phyloP scores from a whole-genome alignment of 768 basidiomycete genomes.

The Rhodosporidiobolus odoratus region DNA sequence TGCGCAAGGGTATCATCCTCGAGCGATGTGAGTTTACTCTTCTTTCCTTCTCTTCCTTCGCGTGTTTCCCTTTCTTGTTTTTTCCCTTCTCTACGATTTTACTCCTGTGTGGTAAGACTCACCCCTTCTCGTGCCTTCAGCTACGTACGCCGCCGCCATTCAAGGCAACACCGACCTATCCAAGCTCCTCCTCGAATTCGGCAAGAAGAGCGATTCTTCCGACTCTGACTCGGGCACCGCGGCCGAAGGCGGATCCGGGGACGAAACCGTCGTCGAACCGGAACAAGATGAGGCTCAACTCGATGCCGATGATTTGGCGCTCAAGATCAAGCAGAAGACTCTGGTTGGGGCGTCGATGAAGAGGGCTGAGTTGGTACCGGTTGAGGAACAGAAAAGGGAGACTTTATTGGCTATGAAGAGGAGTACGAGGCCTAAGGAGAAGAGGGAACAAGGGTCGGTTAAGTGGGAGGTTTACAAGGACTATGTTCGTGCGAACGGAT shows the following conservation, averaged over 20 bases:
- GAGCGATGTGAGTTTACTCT: constrained; percentile 45
- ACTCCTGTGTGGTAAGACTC: too few relatives aligned
- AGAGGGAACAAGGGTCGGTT: constrained; percentile 48
- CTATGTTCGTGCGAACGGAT: constrained; percentile 45
- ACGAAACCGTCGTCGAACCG: constrained; percentile 30
- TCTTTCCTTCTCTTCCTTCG: constrained; percentile 38
- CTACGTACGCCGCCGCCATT: constrained; percentile 48
- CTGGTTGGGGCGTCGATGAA: constrained; percentile 36
- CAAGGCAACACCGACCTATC: constrained; percentile 42
- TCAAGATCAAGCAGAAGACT: constrained; percentile 39
- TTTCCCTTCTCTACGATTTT: too few relatives aligned
- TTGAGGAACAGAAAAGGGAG: constrained; percentile 36
- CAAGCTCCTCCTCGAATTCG: constrained; percentile 58
- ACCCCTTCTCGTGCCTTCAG: neutral
- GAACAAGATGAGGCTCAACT: constrained; percentile 40
- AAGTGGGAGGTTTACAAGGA: constrained; percentile 47
- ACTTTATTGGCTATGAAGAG: constrained; percentile 32
- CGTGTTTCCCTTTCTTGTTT: too few relatives aligned
- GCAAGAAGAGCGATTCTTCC: constrained; percentile 46
- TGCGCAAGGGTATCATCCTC: constrained; percentile 49
- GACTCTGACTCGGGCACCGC: constrained; percentile 44
- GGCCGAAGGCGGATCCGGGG: too few relatives aligned
- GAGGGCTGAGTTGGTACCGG: constrained; percentile 44
- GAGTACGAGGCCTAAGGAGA: constrained; percentile 41
- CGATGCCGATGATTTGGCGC: constrained; percentile 40